These are phyloP conservation scores for Salinomyces thailandicus DNA, from an alignment of 2,329 filamentous ascomycete genomes.

Conservation along the genomic window DNA sequence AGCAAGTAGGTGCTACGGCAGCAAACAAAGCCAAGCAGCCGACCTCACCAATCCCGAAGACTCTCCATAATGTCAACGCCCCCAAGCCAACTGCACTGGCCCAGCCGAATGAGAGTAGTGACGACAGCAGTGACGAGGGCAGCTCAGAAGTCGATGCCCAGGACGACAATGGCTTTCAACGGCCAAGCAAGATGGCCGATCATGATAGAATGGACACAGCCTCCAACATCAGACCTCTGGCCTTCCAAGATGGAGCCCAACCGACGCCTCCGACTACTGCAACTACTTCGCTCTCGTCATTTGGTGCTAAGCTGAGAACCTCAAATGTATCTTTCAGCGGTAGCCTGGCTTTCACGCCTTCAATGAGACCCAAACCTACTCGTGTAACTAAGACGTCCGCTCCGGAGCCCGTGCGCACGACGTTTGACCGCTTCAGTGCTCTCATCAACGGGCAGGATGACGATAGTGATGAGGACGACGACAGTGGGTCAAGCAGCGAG, in stretches of 20 bases:
- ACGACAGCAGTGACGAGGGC: background rate
- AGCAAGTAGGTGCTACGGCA: no score
- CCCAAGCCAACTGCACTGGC: background rate
- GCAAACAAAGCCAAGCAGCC: no score
- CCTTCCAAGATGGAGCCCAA: no score
- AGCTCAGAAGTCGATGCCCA: background rate
- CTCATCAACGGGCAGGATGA: conserved; percentile 8
- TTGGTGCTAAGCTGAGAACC: background rate
- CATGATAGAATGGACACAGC: no score
- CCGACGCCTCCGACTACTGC: background rate
- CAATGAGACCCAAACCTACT: background rate
- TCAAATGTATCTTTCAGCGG: background rate
- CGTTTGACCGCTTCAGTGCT: conserved; percentile 10
- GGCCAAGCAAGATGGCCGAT: no score
- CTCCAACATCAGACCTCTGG: no score
- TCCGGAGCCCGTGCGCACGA: background rate
- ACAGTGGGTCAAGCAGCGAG: conserved; percentile 1
- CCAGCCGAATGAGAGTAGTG: background rate
- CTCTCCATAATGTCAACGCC: no score
- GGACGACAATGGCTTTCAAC: no score
- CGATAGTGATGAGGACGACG: conserved; percentile 7
- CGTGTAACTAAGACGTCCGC: background rate
- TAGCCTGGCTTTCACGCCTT: background rate
- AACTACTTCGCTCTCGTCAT: background rate
- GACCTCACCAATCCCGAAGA: no score